Evolutionary conservation across 441 rosid genomes (phyloP), one percentile per base, ranked within the genome.

Genomic region (Melastoma candidum): DNA sequence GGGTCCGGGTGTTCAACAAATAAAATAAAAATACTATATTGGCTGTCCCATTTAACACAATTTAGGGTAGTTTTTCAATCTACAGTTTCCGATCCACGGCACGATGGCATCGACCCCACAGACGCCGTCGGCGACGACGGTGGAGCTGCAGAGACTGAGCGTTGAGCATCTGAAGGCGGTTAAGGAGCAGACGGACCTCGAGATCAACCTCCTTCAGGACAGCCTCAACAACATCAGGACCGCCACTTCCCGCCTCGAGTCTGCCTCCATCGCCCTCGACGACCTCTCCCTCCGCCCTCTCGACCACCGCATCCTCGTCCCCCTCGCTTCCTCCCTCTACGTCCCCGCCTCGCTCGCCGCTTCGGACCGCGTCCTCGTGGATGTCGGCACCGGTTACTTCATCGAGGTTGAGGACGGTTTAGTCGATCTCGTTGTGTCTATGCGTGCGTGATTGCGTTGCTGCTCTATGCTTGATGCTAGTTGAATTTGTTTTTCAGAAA

Each of bases 331-430:
- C 0, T 89, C 97, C 43, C 87, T 93, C 11, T 93, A 93, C 53
- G 96, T 84, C 22, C 90, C 96, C 14, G 98, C 96, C 8, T 66
- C 74, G 2, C 96, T 93, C 39, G 88, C 86, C 61, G 95, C 84
- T 11, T 80, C 95, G 22, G 79, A 81, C 54, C 84, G 76, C 39
- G 88, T 89, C 44, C 79, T 93, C 24, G 92, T 93, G 47, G 97
- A 93, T 73, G 80, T 93, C 39, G 97, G 98, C 53, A 93, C 98
- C 56, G 98, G 98, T 17, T 93, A 84, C 79, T 93, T 93, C 76
- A 84, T 88, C 22, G 90, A 92, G 96, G 96, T 84, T 3, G 3
- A 1, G 41, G 41, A 32, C 8, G 6, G 41, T 32, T 10, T 0
- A 11, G 25, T 43, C 48, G 11, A 12, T 26, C 46, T 39, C n/a